These are phyloP conservation scores for Setomelanomma holmii DNA, from an alignment of 2,329 filamentous ascomycete species.

Conservation along the genomic window DNA sequence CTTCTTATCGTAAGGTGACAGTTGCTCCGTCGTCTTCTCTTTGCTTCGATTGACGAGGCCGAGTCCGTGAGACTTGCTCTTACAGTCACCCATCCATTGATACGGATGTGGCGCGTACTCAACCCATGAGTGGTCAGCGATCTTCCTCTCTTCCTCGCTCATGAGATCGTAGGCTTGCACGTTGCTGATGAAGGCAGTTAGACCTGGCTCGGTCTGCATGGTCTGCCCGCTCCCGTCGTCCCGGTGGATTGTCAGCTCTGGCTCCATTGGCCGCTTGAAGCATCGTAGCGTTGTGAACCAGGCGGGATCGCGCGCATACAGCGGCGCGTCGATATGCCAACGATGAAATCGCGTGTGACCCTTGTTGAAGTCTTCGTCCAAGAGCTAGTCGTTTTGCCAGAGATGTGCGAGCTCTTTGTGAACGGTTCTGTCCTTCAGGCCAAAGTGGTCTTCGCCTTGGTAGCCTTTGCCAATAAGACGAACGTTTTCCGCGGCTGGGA, in stretches of 20 bases:
- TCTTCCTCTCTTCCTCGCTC: conserved; percentile 49
- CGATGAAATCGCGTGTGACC: conserved; percentile 57
- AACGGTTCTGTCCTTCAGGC: conserved; percentile 49
- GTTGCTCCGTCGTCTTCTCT: conserved; percentile 49
- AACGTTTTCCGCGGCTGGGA: conserved; percentile 55
- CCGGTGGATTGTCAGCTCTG: conserved; percentile 51
- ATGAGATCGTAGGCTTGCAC: conserved; percentile 53
- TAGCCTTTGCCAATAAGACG: conserved; percentile 56
- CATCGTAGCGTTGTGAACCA: conserved; percentile 54
- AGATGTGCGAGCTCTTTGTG: conserved; percentile 41
- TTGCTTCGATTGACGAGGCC: conserved; percentile 50
- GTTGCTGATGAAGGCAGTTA: conserved; percentile 55
- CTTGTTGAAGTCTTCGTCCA: conserved; percentile 56
- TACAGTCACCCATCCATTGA: conserved; percentile 52
- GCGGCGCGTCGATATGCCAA: conserved; percentile 59
- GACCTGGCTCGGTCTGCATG: conserved; percentile 53
- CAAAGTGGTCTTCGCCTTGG: conserved; percentile 55
- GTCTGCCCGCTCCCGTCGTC: conserved; percentile 53
- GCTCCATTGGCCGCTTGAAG: conserved; percentile 48
- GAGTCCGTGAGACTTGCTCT: conserved; percentile 51
- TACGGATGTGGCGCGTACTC: conserved; percentile 57
- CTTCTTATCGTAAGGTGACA: conserved; percentile 46
- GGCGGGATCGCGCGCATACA: conserved; percentile 52
- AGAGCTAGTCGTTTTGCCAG: conserved; percentile 49
- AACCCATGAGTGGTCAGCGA: conserved; percentile 56